Base-by-base conservation (phyloP, 345 rosid genomes). In the Eucalyptus erythrocorys region DNA sequence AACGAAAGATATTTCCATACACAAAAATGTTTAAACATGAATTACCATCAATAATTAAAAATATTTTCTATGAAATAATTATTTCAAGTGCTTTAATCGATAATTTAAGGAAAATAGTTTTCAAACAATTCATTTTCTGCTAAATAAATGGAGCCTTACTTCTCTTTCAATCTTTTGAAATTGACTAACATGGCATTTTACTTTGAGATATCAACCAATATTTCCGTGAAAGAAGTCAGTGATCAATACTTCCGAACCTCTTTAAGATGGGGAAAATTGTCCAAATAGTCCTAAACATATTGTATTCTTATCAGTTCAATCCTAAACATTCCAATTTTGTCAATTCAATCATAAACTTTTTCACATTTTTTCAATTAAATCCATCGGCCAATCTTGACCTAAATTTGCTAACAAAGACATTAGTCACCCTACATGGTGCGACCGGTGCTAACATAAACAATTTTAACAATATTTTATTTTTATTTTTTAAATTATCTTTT, bases 401-500 rank as follows among this genome's bases (percentile, higher is more conserved):
- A 51, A 51, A 51, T 51, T 51, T 51, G 24, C 57, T 19, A 51
- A 51, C 57, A 19, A 51, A 51, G 57, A 51, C 2, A 51, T 51
- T 51, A 19, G 10, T 51, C 4, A 0, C 57, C 10, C 57, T 3
- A 51, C 5, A 51, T 51, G 26, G 26, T 7, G 24, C 10, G 2
- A 7, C 26, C 10, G 1, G 1, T 19, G 24, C 26, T 3, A 8
- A 51, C 5, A 0, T 51, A 51, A 5, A 51, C 57, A 51, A 51
- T 7, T 19, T 19, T 51, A 51, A 51, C 57, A 51, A 51, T 19
- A 19, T 51, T 51, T 51, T 51, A 50, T 51, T 17, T n/a, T n/a
- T n/a, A n/a, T n/a, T n/a, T 50, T 49, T 17, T 1, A 1, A 6
- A 16, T 16, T 50, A 16, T 50, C 3, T 1, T 49, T 0, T 49